Evolutionary conservation across 495 filamentous ascomycete species (phyloP), one percentile per base, ranked within the genome.

Genomic region (Hyaloscypha bicolor): DNA sequence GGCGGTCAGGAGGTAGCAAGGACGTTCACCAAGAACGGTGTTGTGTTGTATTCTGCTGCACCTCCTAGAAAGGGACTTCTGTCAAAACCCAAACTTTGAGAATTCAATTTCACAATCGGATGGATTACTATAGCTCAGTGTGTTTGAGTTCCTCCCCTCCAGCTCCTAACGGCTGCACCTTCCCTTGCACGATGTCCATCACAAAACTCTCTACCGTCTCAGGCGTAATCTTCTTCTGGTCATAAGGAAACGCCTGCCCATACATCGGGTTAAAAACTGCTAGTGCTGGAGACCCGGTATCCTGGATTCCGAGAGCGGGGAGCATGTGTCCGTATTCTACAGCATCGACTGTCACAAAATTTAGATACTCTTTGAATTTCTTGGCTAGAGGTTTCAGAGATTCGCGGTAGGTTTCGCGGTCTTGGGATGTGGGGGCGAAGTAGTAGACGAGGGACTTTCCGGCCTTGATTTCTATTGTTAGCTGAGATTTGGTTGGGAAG

Each of bases 381-480:
- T 79, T 79, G 5, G 82, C 82, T 0, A 84, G 67, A 0, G 79
- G 77, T 1, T 75, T 73, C 53, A 85, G 74, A 16, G 74, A 67
- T 3, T 60, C 31, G 21, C 76, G 69, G 61, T 78, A 79, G 2
- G 59, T 63, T 8, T 75, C 75, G 0, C 73, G 72, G 14, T 79
- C 72, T 8, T 37, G 25, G 12, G 69, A 45, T 9, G 65, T 72
- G 6, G 64, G 30, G 9, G 71, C 55, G 67, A 86, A 82, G 72
- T 79, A 82, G 69, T 83, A 80, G 30, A 80, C 76, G 0, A 84
- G 69, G 9, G 79, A 79, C 62, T 83, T 84, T 0, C 78, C 77
- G 3, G 75, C 69, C 83, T 85, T 22, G n/a, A 48, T 22, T 6
- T 45, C 22, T 37, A 62, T 45, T 68, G 55, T 53, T 60, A 63